Base-by-base conservation (phyloP, 805 yeast genomes). In the Nakazawaea peltata region DNA sequence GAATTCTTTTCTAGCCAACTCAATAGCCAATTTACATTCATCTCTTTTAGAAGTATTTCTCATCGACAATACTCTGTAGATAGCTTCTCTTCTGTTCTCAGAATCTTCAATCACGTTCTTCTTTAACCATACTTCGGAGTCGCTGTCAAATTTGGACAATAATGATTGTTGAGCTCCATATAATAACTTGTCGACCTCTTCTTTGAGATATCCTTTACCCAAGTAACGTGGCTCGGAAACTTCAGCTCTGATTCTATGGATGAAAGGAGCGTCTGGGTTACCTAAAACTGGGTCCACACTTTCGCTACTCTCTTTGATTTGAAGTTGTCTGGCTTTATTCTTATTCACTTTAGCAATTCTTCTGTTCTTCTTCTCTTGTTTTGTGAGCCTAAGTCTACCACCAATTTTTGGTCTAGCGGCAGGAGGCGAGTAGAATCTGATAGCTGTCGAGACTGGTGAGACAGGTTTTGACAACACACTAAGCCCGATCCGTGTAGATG, bases 211-310 rank as follows among this genome's bases (percentile, higher is more conserved):
- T 0, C 81, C 78, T 44, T 68, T 67, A 12, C 81, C 68, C 51
- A 83, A 64, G 34, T 74, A 75, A 39, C 67, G 64, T 12, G 81
- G 81, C 53, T 84, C 92, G 29, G 67, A 64, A 30, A 81, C 57
- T 43, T 79, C 81, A 24, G 84, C 74, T 41, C 67, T 64, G 36
- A 87, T 62, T 57, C 95, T 73, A 30, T 59, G 57, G 30, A 87
- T 59, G 49, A 88, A 87, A 7, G 82, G 77, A 40, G 77, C 77
- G 34, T 70, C 60, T 4, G 74, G 58, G 37, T 67, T 68, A 8
- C 97, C 97, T 36, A 87, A 67, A 4, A 88, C 94, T 1, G 97
- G 97, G 57, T 88, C 97, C 21, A 82, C 70, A 36, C 59, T 56
- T 34, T 61, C 69, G 22, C 40, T 39, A 8, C 39, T 41, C 19